Conservation (phyloP, 805 yeast genomes). For the Saccharomycopsis sp. region DNA sequence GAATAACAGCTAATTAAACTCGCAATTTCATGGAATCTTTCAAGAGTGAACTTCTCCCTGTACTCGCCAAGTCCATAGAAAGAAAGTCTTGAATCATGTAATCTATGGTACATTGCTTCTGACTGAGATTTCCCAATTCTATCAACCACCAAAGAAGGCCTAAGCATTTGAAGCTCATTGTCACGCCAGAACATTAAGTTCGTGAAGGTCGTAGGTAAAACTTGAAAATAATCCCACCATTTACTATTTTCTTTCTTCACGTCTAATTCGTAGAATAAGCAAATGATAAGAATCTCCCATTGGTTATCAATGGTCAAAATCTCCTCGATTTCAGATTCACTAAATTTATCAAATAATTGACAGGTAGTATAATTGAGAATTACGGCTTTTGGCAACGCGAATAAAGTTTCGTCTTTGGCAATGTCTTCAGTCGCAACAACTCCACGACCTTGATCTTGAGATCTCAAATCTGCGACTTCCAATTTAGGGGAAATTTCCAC, state of each 20-base stretch:
- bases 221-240: constrained; percentile 67
- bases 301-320: constrained; percentile 40
- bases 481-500: constrained; percentile 50
- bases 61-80: constrained; percentile 32
- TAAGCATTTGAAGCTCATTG: constrained; percentile 45
- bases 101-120: constrained; percentile 45
- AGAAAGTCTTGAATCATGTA: constrained; percentile 35
- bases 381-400: constrained; percentile 56
- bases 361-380: constrained; percentile 57
- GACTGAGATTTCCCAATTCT: constrained; percentile 71
- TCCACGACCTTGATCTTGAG: constrained; percentile 67
- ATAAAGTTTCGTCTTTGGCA: constrained; percentile 52
- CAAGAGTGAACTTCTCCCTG: constrained; percentile 35
- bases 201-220: constrained; percentile 46
- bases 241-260: constrained; percentile 38
- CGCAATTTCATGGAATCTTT: constrained; percentile 65
- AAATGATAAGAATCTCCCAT: constrained; percentile 75
- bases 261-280: constrained; percentile 55
- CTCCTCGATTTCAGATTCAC: constrained; percentile 26
- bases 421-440: constrained; percentile 60
- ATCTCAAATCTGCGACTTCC: constrained; percentile 52
- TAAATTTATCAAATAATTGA: constrained; percentile 28
- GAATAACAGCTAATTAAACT: constrained; percentile 83
- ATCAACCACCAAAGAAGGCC: constrained; percentile 63
- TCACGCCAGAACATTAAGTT: constrained; percentile 66